Percentiles rank a stretch among this genome's conserved stretches.
phyloP scores from a whole-genome alignment of 345 rosid genomes.

The Euphorbia peplus region DNA sequence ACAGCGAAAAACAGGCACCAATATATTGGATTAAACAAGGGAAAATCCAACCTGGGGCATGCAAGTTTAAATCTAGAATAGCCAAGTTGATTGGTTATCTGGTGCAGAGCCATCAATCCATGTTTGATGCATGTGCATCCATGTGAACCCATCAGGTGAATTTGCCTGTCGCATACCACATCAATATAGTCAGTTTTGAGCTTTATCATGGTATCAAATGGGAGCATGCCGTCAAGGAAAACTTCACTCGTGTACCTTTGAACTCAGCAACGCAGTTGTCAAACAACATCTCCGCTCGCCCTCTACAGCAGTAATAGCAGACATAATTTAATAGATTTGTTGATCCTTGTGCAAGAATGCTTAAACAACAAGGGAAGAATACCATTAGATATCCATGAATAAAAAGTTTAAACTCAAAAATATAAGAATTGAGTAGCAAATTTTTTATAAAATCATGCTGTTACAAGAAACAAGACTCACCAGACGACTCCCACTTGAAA shows the following conservation, averaged over 20 bases:
- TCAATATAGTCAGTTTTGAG: not conserved
- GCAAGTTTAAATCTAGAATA: slow-evolving; percentile 10
- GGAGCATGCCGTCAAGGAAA: not conserved
- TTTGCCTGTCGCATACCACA: slow-evolving; percentile 22
- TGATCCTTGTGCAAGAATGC: not conserved
- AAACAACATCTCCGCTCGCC: slow-evolving; percentile 36
- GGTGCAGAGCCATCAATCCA: slow-evolving; percentile 18
- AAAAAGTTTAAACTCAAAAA: not conserved
- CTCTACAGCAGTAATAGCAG: slow-evolving; percentile 22
- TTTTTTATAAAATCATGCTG: not conserved
- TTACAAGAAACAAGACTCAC: slow-evolving; percentile 9
- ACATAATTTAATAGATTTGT: not conserved
- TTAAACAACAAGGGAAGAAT: no score
- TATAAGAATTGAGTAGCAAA: not conserved
- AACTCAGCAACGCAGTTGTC: slow-evolving; percentile 43
- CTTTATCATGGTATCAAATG: not conserved
- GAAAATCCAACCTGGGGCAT: not conserved
- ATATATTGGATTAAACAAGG: not conserved
- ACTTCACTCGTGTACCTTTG: slow-evolving; percentile 34
- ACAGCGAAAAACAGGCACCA: not conserved
- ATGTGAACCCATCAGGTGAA: slow-evolving; percentile 25
- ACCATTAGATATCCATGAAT: not conserved
- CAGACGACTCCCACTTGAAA: slow-evolving; percentile 24
- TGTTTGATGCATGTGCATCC: slow-evolving; percentile 29
- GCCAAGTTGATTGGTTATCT: slow-evolving; percentile 16